Conservation (phyloP, 345 rosid genomes). For the Sapria himalayana region DNA sequence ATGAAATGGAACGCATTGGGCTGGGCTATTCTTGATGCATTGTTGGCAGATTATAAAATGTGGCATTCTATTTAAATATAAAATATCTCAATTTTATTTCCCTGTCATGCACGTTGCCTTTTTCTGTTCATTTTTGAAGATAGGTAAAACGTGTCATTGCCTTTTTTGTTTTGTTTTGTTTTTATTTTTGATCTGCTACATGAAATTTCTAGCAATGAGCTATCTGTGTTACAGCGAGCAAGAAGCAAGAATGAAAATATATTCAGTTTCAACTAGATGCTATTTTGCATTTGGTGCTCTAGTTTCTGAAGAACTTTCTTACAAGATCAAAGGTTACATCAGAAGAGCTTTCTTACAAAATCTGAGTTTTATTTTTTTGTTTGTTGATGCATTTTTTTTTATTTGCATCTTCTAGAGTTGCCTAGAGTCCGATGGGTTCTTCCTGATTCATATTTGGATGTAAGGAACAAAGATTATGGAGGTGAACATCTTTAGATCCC, state of each 20-base stretch:
- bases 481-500: conserved; percentile 18
- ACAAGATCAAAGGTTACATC: conserved; percentile 50
- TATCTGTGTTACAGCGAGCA: conserved; percentile 31
- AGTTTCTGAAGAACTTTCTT: conserved; percentile 48
- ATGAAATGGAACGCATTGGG: no score
- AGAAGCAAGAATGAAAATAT: conserved; percentile 73
- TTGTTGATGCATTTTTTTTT: neutral
- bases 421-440: conserved; percentile 87
- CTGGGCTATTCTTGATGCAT: no score
- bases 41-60: no score
- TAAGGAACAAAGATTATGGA: conserved; percentile 82
- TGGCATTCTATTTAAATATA: no score
- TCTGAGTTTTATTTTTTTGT: neutral
- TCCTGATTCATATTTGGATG: conserved; percentile 91
- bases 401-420: conserved; percentile 26
- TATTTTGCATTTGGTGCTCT: conserved; percentile 83
- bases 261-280: conserved; percentile 58
- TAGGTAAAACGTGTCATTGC: neutral
- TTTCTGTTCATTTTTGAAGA: no score
- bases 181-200: neutral
- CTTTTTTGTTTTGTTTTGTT: neutral
- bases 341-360: neutral
- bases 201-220: neutral
- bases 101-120: no score
- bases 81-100: no score